Evolutionary conservation across 2,329 filamentous ascomycete genomes (phyloP).

Genomic region (Aaosphaeria arxii): DNA sequence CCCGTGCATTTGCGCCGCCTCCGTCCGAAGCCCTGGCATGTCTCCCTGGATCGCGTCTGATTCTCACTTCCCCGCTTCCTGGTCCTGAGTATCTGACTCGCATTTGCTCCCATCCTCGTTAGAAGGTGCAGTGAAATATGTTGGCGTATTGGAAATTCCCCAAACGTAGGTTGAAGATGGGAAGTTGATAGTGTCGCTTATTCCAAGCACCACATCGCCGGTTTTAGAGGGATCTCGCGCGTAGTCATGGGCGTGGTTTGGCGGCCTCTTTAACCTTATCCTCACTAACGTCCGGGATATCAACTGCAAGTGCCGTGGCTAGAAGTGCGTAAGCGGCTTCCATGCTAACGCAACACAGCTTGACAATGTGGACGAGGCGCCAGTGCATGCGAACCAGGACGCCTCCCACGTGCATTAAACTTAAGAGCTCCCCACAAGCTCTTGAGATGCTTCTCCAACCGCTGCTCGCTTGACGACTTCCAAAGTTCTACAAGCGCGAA

Average conservation of each 20-base stretch:
- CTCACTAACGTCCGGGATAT: not conserved
- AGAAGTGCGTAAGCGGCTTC: constrained; percentile 5
- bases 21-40: no score
- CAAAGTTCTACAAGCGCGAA: not conserved
- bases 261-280: not conserved
- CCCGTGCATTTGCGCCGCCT: no score
- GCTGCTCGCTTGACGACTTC: not conserved
- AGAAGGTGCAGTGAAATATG: not conserved
- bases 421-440: not conserved
- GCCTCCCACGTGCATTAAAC: constrained; percentile 2
- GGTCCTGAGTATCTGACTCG: not conserved
- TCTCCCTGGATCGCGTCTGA: not conserved
- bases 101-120: not conserved
- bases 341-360: constrained; percentile 3
- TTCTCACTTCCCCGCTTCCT: not conserved
- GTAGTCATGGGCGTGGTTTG: not conserved
- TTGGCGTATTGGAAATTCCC: constrained; percentile 2
- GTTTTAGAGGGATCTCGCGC: not conserved
- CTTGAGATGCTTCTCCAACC: not conserved
- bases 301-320: constrained; percentile 5
- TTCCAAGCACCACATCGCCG: not conserved
- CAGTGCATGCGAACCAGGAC: no score
- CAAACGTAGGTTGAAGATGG: not conserved
- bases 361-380: not conserved
- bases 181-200: not conserved